Percentiles rank a stretch among this genome's conserved stretches.
Conservation (phyloP, 208 protist genomes). For the Leishmania turanica region DNA sequence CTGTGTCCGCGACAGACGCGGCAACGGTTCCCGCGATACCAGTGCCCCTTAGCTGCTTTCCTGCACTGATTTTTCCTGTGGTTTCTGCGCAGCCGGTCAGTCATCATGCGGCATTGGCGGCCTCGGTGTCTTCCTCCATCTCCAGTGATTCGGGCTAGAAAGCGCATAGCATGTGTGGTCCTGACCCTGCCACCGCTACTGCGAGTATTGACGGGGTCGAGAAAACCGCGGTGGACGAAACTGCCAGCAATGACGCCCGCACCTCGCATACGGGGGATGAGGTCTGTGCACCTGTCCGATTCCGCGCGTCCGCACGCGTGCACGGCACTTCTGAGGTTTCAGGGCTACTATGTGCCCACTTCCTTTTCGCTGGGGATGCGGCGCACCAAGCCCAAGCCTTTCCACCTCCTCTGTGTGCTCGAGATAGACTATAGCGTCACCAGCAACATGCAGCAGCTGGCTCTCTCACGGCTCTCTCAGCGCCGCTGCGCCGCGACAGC, state of each 20-base stretch:
- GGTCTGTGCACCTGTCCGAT: not conserved
- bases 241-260: not conserved
- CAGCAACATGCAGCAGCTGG: not conserved
- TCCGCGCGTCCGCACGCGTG: not conserved
- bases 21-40: not conserved
- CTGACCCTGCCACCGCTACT: not conserved
- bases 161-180: not conserved
- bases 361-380: not conserved
- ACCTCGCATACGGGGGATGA: conserved; percentile 2
- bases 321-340: not conserved
- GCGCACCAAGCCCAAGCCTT: conserved; percentile 6
- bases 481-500: not conserved
- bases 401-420: not conserved
- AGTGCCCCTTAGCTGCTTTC: not conserved
- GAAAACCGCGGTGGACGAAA: not conserved
- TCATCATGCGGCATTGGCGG: not conserved
- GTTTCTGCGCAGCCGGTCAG: not conserved
- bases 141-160: not conserved
- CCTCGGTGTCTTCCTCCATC: not conserved
- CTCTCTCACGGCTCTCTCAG: not conserved
- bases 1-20: not conserved
- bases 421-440: not conserved
- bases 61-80: not conserved
- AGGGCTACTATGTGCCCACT: not conserved
- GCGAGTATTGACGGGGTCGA: not conserved